Evolutionary conservation across 441 rosid genomes (phyloP).

Genomic region (Adansonia rubrostipa): DNA sequence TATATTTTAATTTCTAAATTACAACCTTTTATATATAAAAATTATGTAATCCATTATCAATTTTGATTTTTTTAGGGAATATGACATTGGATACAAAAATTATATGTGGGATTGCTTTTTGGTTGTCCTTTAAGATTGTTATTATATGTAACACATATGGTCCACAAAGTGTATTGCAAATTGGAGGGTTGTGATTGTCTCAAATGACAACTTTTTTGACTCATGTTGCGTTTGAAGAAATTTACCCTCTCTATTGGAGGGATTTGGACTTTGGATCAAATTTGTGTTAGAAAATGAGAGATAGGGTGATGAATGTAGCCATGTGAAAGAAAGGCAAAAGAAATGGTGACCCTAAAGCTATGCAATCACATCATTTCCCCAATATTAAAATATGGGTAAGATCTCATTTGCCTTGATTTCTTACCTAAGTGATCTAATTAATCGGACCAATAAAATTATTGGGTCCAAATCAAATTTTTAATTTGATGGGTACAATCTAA

Average conservation of each 20-base stretch:
- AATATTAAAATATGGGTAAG: conserved; percentile 39
- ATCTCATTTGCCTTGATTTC: conserved; percentile 54
- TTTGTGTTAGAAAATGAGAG: not conserved
- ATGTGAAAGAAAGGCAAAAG: not conserved
- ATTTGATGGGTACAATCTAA: conserved; percentile 51
- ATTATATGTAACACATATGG: conserved; percentile 11
- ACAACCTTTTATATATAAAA: too few species aligned
- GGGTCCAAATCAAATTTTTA: conserved; percentile 36
- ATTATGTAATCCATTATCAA: too few species aligned
- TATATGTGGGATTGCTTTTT: conserved; percentile 28
- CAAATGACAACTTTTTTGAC: conserved; percentile 39
- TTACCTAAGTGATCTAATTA: conserved; percentile 52
- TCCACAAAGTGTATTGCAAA: conserved; percentile 27
- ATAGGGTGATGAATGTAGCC: not conserved
- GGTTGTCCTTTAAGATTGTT: conserved; percentile 32
- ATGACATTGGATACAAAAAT: conserved; percentile 7
- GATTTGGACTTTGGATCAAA: conserved; percentile 4
- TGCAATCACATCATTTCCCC: conserved; percentile 55
- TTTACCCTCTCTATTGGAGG: conserved; percentile 40
- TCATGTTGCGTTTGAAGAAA: conserved; percentile 50
- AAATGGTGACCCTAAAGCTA: not conserved
- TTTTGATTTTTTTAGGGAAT: not conserved
- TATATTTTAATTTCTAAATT: too few species aligned
- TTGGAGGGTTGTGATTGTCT: conserved; percentile 41
- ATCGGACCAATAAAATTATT: too few species aligned